These are phyloP conservation scores for Fusarium sp. DNA, from an alignment of 2,329 filamentous ascomycete species.

Conservation along the genomic window DNA sequence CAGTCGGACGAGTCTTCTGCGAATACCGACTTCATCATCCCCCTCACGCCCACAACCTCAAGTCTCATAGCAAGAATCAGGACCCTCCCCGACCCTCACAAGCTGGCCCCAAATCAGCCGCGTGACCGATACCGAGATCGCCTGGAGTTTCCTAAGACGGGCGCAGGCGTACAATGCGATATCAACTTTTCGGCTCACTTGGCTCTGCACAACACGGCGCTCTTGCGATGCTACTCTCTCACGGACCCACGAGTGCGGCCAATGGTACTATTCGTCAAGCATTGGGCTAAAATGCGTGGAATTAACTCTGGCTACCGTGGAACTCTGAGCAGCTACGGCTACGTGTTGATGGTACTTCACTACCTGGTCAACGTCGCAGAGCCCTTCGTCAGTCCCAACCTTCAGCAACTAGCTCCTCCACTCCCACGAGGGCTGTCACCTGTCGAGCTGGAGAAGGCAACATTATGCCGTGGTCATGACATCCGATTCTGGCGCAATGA, in stretches of 20 bases:
- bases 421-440: constrained; percentile 50
- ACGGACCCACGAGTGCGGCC: constrained; percentile 82
- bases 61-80: constrained; percentile 58
- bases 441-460: constrained; percentile 37
- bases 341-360: constrained; percentile 91
- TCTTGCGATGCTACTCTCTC: constrained; percentile 85
- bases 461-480: constrained; percentile 71
- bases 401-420: constrained; percentile 71
- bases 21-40: constrained; percentile 49
- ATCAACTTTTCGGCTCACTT: constrained; percentile 92
- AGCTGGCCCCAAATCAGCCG: constrained; percentile 62
- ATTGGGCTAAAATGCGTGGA: constrained; percentile 87
- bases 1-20: background rate
- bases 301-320: constrained; percentile 91
- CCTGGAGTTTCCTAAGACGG: constrained; percentile 82
- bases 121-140: constrained; percentile 67
- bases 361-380: constrained; percentile 86
- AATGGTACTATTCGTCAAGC: constrained; percentile 88
- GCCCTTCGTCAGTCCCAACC: constrained; percentile 86
- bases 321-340: constrained; percentile 90
- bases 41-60: constrained; percentile 50
- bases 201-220: constrained; percentile 83
- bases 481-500: constrained; percentile 86
- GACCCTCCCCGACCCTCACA: constrained; percentile 62
- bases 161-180: constrained; percentile 87